These are phyloP conservation scores for Pseudoperonospora humuli DNA, from an alignment of 352 stramenopile species.

Conservation along the genomic window DNA sequence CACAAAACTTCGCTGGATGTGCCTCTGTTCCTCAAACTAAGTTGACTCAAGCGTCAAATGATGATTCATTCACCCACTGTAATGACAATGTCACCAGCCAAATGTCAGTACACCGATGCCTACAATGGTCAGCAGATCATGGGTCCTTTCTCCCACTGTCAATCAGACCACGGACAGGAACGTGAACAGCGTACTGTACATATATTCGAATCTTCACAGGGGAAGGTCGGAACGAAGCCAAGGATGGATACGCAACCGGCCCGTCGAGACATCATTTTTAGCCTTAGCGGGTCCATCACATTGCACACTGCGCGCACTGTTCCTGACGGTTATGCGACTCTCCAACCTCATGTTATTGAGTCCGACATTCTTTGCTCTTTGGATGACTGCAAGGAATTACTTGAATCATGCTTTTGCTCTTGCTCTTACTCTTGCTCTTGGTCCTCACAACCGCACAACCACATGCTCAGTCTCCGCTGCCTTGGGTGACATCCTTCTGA, in stretches of 20 bases:
- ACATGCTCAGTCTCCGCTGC: not conserved
- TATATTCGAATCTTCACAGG: too few relatives aligned
- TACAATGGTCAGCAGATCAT: too few relatives aligned
- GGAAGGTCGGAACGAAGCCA: not conserved
- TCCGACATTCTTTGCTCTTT: not conserved
- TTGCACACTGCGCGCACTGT: constrained; percentile 6
- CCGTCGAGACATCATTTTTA: not conserved
- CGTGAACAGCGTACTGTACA: too few relatives aligned
- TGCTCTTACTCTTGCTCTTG: constrained; percentile 2
- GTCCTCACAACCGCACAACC: constrained; percentile 1
- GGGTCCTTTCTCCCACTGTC: too few relatives aligned
- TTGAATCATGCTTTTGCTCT: constrained; percentile 1
- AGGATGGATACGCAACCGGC: not conserved
- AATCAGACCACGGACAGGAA: too few relatives aligned
- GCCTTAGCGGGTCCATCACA: constrained; percentile 1
- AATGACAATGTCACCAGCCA: too few relatives aligned
- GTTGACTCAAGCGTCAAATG: too few relatives aligned
- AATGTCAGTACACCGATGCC: too few relatives aligned
- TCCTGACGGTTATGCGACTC: not conserved
- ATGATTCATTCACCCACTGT: too few relatives aligned
- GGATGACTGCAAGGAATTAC: not conserved
- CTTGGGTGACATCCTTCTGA: not conserved
- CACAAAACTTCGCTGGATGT: too few relatives aligned
- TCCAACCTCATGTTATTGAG: not conserved
- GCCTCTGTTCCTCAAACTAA: too few relatives aligned